Evolutionary conservation across 352 stramenopile species (phyloP), one percentile per base, ranked within the genome.

Genomic region (Achlya hypogyna): DNA sequence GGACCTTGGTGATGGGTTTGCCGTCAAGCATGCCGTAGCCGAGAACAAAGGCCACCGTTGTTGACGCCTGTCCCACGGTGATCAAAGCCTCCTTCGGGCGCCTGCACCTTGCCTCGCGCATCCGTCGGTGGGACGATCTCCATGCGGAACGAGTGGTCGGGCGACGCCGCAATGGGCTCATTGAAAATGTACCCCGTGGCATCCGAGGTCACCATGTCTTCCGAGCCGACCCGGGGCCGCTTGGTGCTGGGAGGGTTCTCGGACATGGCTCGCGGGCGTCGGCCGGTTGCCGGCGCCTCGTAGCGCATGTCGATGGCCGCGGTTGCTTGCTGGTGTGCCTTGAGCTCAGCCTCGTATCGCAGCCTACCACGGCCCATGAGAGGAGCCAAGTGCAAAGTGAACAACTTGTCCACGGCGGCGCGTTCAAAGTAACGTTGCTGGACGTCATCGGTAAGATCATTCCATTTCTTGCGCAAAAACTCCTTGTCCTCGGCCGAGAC

Each of bases 141-240:
- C 84, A 93, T 93, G 32, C 75, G 74, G 58, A 91, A 93, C 4
- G 75, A 70, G 2, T 81, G 74, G 35, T 74, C 74, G 35, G 79
- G 74, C 12, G 81, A 82, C 72, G 90, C 78, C 0, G 81, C 74
- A 52, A 93, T 93, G 4, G 79, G 79, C 18, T 87, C 78, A 20
- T 90, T 78, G 62, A 93, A 90, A 47, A 93, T 73, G 62, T 91
- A 93, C 18, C 78, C 82, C 0, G 91, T 78, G 1, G 81, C 81
- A 27, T 91, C 82, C 5, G 5, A n/a, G n/a, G 23, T 9, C 12
- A 53, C 18, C 34, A 32, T 5, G 28, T 53, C 58, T 9, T 63
- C 53, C 28, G 22, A 27, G 47, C 53, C n/a, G 22, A 67, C 12
- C 12, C 60, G 60, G 2, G 42, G 31, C 10, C 60, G 45, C 27